Percentiles rank a stretch among this genome's conserved stretches.
These are phyloP conservation scores for Syzygium jambos DNA, from an alignment of 345 rosid species.

Conservation along the genomic window DNA sequence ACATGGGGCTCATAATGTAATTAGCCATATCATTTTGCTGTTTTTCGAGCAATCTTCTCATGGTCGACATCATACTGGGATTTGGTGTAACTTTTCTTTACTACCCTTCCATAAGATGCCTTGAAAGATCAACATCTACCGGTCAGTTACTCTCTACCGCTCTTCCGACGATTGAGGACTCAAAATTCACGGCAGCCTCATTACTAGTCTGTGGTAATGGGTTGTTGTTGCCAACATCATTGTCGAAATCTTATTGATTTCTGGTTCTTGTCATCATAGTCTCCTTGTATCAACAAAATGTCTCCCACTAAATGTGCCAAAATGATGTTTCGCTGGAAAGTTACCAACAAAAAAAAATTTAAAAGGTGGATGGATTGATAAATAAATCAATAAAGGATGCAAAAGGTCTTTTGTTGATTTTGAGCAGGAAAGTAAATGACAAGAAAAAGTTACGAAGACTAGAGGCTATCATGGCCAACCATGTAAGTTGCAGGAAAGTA, in stretches of 20 bases:
- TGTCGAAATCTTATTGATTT: neutral
- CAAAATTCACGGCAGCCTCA: neutral
- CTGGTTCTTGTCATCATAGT: too few species aligned
- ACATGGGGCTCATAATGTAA: too few species aligned
- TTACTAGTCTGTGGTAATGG: too few species aligned
- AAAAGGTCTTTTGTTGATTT: neutral
- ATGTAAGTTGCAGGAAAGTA: neutral
- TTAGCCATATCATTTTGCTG: too few species aligned
- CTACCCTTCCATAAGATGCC: neutral
- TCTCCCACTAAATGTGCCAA: neutral
- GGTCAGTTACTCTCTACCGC: neutral
- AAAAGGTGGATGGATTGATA: neutral
- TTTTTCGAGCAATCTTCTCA: neutral
- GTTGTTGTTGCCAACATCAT: too few species aligned
- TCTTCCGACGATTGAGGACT: neutral
- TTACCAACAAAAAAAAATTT: neutral
- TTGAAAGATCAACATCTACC: neutral
- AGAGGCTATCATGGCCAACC: neutral
- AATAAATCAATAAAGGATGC: too few species aligned
- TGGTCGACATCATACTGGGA: neutral
- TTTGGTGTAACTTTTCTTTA: neutral
- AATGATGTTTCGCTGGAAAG: too few species aligned
- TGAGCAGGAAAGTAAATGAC: neutral
- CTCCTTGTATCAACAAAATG: too few species aligned
- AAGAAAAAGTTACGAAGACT: neutral